Evolutionary conservation across 2,329 filamentous ascomycete genomes (phyloP).

Genomic region (Sphaerulina musiva): DNA sequence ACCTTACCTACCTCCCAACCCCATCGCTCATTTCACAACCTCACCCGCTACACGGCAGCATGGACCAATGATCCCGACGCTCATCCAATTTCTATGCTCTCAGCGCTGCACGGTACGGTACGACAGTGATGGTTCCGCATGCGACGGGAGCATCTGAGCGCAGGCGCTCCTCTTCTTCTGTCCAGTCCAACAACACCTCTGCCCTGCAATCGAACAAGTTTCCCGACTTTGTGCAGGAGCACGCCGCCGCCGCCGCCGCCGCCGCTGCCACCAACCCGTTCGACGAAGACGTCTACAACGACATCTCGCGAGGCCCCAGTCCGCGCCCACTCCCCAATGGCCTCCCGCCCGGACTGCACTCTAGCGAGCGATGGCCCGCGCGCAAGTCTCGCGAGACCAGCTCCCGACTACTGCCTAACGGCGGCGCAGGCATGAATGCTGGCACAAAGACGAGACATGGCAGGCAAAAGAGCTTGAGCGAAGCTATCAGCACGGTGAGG

Average conservation of each 20-base stretch:
- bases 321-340: conserved; percentile 31
- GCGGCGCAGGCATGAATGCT: conserved; percentile 37
- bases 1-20: too few relatives aligned
- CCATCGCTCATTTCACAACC: not conserved
- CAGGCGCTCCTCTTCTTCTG: conserved; percentile 25
- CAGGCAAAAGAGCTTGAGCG: conserved; percentile 78
- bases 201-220: conserved; percentile 31
- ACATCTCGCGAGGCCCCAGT: conserved; percentile 24
- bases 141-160: conserved; percentile 24
- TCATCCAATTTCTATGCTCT: not conserved
- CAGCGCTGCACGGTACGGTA: too few relatives aligned
- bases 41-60: not conserved
- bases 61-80: not conserved
- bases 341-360: conserved; percentile 32
- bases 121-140: conserved; percentile 24
- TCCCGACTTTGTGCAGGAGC: conserved; percentile 39
- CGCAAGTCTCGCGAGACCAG: conserved; percentile 38
- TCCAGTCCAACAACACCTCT: conserved; percentile 22
- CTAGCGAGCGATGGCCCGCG: conserved; percentile 55
- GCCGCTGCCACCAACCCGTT: not conserved
- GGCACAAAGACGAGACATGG: conserved; percentile 47
- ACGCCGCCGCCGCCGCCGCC: conserved; percentile 11
- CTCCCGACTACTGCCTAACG: conserved; percentile 38
- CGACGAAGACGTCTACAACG: conserved; percentile 18
- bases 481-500: conserved; percentile 79